Evolutionary conservation across 305 asterid genomes (phyloP), one percentile per base, ranked within the genome.

Genomic region (Caryopteris hybrid): DNA sequence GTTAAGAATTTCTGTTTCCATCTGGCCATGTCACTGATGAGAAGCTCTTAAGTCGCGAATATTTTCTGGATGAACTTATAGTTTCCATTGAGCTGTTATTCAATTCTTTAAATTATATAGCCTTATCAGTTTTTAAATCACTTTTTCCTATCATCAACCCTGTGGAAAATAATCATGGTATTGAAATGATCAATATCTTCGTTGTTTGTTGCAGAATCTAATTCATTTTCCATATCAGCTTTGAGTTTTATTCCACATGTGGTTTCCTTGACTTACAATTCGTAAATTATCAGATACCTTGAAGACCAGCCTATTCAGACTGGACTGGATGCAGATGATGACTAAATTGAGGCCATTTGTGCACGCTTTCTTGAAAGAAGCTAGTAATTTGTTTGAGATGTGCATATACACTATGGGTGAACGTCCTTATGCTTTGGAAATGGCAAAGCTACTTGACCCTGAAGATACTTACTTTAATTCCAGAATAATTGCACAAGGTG

Each of bases 401-500:
- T 91, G 82, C 71, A 91, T 94, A 69, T 94, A 94, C 76, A 94
- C 99, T 10, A 91, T 91, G 97, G 99, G 96, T 1, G 96, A 91
- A 68, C 95, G 97, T 43, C 88, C 88, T 16, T 93, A 93, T 81
- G 99, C 97, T 17, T 51, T 91, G 69, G 85, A 83, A 79, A 93
- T 93, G 99, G 97, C 96, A 61, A 71, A 22, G 1, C 80, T 94
- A 59, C 96, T 94, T 21, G 99, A 94, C 64, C 97, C 97, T 46
- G 78, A 71, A 61, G 83, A 74, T 68, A 70, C 78, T 31, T 91
- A 91, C 77, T 94, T 94, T 64, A 74, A 80, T 69, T 89, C 97
- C 48, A 87, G 84, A 80, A 86, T 94, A 72, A 91, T 94, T 72
- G 96, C 96, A 41, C 96, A 89, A 66, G 90, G 85, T 65, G 96